Evolutionary conservation across 2,329 filamentous ascomycete species (phyloP).

Genomic region (Fusarium zealandicum): DNA sequence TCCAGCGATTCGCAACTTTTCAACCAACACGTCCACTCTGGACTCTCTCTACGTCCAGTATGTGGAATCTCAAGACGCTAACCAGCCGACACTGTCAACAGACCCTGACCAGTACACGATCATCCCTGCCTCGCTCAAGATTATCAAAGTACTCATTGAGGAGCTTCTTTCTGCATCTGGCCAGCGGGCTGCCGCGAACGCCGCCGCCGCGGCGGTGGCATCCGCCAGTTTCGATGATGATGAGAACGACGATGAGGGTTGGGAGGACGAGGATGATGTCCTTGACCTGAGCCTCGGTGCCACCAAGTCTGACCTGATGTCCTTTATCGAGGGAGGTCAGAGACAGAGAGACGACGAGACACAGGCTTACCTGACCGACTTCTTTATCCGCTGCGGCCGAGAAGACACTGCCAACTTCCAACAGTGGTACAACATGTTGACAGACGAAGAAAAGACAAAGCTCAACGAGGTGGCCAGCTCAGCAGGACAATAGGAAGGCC

Average conservation of each 20-base stretch:
- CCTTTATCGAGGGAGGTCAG: conserved; percentile 66
- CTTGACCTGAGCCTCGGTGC: conserved; percentile 77
- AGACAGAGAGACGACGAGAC: conserved; percentile 89
- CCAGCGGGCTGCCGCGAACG: conserved; percentile 63
- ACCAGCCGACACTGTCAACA: conserved; percentile 46
- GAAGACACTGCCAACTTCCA: conserved; percentile 65
- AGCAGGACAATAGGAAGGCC: conserved; percentile 42
- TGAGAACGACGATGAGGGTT: conserved; percentile 79
- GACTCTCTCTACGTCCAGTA: conserved; percentile 33
- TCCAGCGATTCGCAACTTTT: conserved; percentile 26
- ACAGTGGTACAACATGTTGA: conserved; percentile 63
- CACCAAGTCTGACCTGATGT: conserved; percentile 81
- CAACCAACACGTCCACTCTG: conserved; percentile 26
- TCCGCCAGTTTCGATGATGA: conserved; percentile 67
- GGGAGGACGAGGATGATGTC: conserved; percentile 84
- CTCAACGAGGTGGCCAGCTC: conserved; percentile 59
- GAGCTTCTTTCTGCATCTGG: conserved; percentile 86
- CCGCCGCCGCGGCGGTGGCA: conserved; percentile 69
- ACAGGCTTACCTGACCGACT: conserved; percentile 81
- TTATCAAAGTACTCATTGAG: conserved; percentile 93
- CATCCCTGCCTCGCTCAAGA: conserved; percentile 89
- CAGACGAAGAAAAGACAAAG: conserved; percentile 63
- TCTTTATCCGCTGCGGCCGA: conserved; percentile 71
- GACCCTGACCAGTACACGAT: conserved; percentile 90
- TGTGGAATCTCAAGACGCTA: conserved; percentile 36